phyloP scores from a whole-genome alignment of 257 asterid species.

The Solanum bulbocastanum region DNA sequence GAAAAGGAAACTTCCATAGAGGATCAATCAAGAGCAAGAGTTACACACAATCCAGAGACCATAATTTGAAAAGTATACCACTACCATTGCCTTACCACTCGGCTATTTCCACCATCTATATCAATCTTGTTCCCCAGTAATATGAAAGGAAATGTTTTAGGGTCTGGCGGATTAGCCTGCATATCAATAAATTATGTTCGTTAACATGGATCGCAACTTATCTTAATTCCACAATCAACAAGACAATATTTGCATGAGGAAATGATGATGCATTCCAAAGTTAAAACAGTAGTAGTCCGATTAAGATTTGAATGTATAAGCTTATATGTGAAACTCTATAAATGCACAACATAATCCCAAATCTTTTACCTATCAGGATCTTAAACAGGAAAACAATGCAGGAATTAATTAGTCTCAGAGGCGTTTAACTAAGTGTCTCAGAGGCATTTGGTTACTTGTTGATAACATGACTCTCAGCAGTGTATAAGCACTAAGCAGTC shows the following conservation, averaged over 20 bases:
- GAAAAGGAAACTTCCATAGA: not conserved
- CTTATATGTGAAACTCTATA: not conserved
- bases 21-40: not conserved
- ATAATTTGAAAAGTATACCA: not conserved
- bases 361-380: not conserved
- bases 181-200: conserved; percentile 6
- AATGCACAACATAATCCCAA: not conserved
- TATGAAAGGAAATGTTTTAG: conserved; percentile 88
- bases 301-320: not conserved
- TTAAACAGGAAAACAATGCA: not conserved
- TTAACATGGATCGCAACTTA: not conserved
- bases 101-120: conserved; percentile 96
- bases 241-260: not conserved
- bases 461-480: not conserved
- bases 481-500: not conserved
- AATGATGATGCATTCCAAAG: not conserved
- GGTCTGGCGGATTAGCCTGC: conserved; percentile 94
- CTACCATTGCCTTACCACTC: conserved; percentile 60
- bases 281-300: not conserved
- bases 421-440: not conserved
- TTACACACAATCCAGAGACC: not conserved
- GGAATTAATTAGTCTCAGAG: not conserved
- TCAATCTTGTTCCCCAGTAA: conserved; percentile 94
- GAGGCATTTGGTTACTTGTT: not conserved
- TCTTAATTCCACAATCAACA: not conserved